Conservation (phyloP, 768 basidiomycete genomes). For the Lactifluus rugatus region DNA sequence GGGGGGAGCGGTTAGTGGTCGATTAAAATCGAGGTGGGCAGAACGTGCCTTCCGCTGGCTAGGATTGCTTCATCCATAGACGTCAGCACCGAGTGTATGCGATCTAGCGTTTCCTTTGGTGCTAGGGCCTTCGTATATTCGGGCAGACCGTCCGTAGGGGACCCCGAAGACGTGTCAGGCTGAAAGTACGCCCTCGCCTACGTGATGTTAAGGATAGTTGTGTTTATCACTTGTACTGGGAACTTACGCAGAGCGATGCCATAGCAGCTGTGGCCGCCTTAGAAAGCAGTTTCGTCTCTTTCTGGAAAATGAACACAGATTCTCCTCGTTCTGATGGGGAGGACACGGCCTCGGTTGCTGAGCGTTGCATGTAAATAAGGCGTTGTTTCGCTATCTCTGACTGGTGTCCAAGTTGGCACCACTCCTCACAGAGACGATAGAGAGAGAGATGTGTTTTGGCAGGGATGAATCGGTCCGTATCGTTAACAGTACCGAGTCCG, state of each 20-base stretch:
- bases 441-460: slow-evolving; percentile 66
- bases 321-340: slow-evolving; percentile 43
- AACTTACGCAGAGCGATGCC: slow-evolving; percentile 78
- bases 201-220: slow-evolving; percentile 2
- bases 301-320: slow-evolving; percentile 26
- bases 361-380: slow-evolving; percentile 59
- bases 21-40: not conserved
- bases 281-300: slow-evolving; percentile 63
- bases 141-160: slow-evolving; percentile 51
- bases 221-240: not conserved
- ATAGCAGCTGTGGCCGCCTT: slow-evolving; percentile 80
- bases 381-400: slow-evolving; percentile 64
- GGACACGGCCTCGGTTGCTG: slow-evolving; percentile 44
- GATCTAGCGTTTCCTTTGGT: slow-evolving; percentile 45
- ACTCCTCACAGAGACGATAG: slow-evolving; percentile 84
- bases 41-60: slow-evolving; percentile 54
- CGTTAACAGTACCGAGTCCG: slow-evolving; percentile 55
- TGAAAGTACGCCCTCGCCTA: slow-evolving; percentile 77
- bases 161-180: slow-evolving; percentile 45
- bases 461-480: slow-evolving; percentile 69
- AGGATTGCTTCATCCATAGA: slow-evolving; percentile 44
- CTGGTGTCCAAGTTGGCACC: slow-evolving; percentile 81
- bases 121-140: slow-evolving; percentile 49
- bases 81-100: slow-evolving; percentile 59
- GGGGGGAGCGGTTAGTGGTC: slow-evolving; percentile 11